Evolutionary conservation across 306 rosid genomes (phyloP), one percentile per base, ranked within the genome.

Genomic region (Erythrophleum fordii): DNA sequence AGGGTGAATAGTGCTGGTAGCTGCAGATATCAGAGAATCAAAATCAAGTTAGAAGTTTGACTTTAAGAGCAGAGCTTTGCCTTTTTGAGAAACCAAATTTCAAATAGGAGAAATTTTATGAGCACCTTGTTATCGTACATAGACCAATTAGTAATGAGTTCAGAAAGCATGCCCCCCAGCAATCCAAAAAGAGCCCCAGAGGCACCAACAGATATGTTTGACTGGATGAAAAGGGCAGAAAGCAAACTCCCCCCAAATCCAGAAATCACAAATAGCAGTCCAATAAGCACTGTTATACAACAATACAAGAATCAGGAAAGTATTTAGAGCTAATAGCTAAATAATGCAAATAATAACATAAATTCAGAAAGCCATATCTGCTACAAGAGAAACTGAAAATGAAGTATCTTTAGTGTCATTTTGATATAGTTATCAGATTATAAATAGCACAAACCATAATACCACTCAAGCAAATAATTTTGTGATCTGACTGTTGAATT

Each of bases 181-280:
- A 95, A 90, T 46, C 99, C 99, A 35, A 95, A 95, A 79, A 95
- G 94, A 13, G 98, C 97, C 81, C 99, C 99, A 46, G 99, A 95
- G 81, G 99, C 99, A 84, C 99, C 99, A 22, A 95, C 99, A 28
- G 99, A 95, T 73, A 95, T 89, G 86, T 90, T 95, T 66, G 93
- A 52, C 84, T 93, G 97, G 74, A 93, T 81, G 86, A 95, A 95
- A 46, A 95, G 97, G 12, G 91, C 89, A 78, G 97, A 91, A 73
- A 93, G 85, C 89, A 95, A 51, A 79, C 99, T 95, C 55, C 99
- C 99, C 53, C 99, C 99, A 62, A 95, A 86, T 78, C 99, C 99
- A 82, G 99, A 90, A 72, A 93, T 87, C 76, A 90, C 88, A 81
- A 85, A 95, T 20, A 95, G 85, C 90, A 95, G 72, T 18, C 98